Base-by-base conservation (phyloP, 345 rosid species). In the Citrus reticulata region DNA sequence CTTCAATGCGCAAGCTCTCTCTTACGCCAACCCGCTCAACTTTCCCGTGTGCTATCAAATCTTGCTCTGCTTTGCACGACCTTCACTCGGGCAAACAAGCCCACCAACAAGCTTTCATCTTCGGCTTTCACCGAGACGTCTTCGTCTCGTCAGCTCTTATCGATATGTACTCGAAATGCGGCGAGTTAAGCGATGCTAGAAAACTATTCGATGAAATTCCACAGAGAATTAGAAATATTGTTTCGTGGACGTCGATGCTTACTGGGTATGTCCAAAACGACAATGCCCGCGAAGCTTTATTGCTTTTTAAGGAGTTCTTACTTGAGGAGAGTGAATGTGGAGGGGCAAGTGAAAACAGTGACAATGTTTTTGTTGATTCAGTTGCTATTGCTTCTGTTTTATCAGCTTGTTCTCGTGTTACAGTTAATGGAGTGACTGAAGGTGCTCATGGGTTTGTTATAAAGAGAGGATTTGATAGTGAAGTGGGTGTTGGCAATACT, bases 201-300 rank as follows among this genome's bases (percentile, higher is more conserved):
- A 82, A 79, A 57, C 60, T 95, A 85, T 93, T 95, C 89, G 93
- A 91, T 73, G 97, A 90, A 86, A 95, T 91, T 86, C 86, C 97
- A n/a, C 51, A 7, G 0, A 83, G 90, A 82, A 93, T 89, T 71
- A 83, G 90, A 82, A 93, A 90, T 71, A 82, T 91, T 22, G 97
- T 95, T 10, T 88, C 89, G 13, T 95, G 98, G 98, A 93, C 98
- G 7, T 90, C 98, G 29, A 89, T 95, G 90, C 91, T 95, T 4
- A 69, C 90, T 9, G 94, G 98, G 51, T 95, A 90, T 81, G 88
- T 89, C 68, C 93, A 88, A 72, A 92, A 92, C 20, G 87, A 87
- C 54, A 42, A 85, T 80, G 83, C 90, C 78, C 39, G 57, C 19
- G 87, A 88, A 66, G 98, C 93, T 1, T 70, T 95, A 22, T 84